Evolutionary conservation across 257 asterid species (phyloP).

Genomic region (Solanum bulbocastanum): DNA sequence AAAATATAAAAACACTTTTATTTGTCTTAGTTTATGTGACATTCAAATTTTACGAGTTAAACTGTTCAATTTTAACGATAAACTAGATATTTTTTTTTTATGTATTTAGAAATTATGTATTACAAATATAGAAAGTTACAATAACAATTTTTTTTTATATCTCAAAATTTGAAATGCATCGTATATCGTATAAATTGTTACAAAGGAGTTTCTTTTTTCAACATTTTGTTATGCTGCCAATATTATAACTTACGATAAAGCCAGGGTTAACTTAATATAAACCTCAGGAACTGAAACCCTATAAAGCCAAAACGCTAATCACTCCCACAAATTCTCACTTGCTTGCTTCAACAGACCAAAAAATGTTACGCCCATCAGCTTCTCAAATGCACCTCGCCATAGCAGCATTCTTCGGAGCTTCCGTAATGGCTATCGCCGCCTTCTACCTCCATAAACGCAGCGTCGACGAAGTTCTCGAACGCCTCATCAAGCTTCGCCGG

Average conservation of each 20-base stretch:
- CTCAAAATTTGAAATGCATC: too few relatives aligned
- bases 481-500: constrained; percentile 62
- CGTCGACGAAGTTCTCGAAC: constrained; percentile 83
- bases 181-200: too few relatives aligned
- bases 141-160: too few relatives aligned
- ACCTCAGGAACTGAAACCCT: constrained; percentile 9
- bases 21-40: neutral
- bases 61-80: too few relatives aligned
- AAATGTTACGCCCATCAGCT: constrained; percentile 29
- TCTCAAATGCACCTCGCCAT: constrained; percentile 53
- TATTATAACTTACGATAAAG: neutral
- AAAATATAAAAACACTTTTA: too few relatives aligned
- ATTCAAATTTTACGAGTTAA: too few relatives aligned
- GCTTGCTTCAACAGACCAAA: neutral
- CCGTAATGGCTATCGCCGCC: constrained; percentile 84
- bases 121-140: too few relatives aligned
- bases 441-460: constrained; percentile 85
- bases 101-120: too few relatives aligned
- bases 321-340: constrained; percentile 6
- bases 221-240: neutral
- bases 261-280: neutral
- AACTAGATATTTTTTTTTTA: too few relatives aligned
- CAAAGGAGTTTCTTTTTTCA: too few relatives aligned
- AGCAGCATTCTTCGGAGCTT: constrained; percentile 89
- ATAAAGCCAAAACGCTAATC: constrained; percentile 7